Evolutionary conservation across 495 filamentous ascomycete genomes (phyloP).

Genomic region (Cairneyella variabilis): DNA sequence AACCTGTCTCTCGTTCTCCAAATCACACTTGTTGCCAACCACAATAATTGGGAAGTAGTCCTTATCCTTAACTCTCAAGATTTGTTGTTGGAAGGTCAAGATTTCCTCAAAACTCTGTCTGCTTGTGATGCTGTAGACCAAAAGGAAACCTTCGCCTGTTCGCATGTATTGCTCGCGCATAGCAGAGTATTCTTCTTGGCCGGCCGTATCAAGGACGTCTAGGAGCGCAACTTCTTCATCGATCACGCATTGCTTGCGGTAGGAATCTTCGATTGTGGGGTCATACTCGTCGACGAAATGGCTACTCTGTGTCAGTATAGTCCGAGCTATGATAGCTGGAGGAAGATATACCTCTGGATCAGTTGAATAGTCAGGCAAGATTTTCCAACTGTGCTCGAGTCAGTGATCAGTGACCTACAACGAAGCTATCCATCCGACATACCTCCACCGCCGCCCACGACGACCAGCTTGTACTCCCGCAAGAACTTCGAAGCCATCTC

Average conservation of each 20-base stretch:
- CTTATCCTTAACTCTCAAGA: constrained; percentile 96
- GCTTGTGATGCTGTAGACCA: constrained; percentile 92
- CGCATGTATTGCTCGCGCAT: constrained; percentile 99
- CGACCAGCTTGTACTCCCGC: constrained; percentile 97
- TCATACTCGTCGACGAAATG: constrained; percentile 99
- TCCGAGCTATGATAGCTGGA: too few relatives aligned
- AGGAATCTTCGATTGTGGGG: constrained; percentile 99
- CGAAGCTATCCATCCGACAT: too few relatives aligned
- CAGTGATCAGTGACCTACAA: too few relatives aligned
- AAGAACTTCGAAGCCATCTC: constrained; percentile 62
- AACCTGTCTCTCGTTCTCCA: constrained; percentile 87
- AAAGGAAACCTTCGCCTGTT: constrained; percentile 95
- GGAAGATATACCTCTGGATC: too few relatives aligned
- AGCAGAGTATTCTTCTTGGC: constrained; percentile 98
- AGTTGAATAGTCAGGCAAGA: constrained; percentile 99
- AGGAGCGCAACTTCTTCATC: constrained; percentile 98
- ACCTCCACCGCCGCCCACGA: constrained; percentile 95
- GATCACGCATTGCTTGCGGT: constrained; percentile 98
- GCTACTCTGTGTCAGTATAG: too few relatives aligned
- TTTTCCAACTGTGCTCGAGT: too few relatives aligned
- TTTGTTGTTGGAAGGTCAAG: constrained; percentile 97
- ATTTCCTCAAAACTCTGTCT: constrained; percentile 98
- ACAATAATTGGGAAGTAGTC: constrained; percentile 99
- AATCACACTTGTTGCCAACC: constrained; percentile 99
- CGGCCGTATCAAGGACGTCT: constrained; percentile 96